A percentile compares a stretch with the other conserved stretches of the same genome.
Conservation (phyloP, 306 rosid species). For the Fragaria ananassa region DNA sequence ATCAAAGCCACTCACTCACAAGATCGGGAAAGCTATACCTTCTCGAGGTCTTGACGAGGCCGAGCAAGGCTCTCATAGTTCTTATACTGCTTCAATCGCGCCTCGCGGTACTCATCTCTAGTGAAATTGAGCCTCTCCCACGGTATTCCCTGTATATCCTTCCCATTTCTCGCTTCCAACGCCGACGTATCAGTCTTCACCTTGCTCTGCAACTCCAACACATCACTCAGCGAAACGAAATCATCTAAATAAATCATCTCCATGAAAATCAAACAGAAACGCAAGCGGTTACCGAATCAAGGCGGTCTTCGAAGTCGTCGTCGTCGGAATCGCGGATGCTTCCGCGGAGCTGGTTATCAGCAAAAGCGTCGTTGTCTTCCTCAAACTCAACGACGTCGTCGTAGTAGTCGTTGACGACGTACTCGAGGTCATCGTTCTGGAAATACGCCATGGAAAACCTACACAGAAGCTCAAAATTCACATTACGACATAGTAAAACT, state of each 20-base stretch:
- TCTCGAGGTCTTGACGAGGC: slow-evolving; percentile 50
- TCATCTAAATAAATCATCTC: not conserved
- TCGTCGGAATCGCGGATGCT: not conserved
- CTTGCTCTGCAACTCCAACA: slow-evolving; percentile 36
- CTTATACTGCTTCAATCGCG: slow-evolving; percentile 71
- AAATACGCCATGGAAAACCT: slow-evolving; percentile 57
- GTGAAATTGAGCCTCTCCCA: slow-evolving; percentile 83
- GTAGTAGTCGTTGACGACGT: slow-evolving; percentile 39
- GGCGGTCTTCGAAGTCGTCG: not conserved
- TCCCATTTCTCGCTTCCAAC: slow-evolving; percentile 72
- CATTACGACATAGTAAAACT: not conserved
- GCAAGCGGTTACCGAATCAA: too few species aligned
- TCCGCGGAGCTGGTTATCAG: slow-evolving; percentile 23
- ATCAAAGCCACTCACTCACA: not conserved
- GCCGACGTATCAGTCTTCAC: slow-evolving; percentile 78
- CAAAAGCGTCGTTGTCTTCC: slow-evolving; percentile 30
- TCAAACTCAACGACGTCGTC: slow-evolving; percentile 50
- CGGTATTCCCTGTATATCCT: slow-evolving; percentile 87
- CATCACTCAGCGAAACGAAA: not conserved
- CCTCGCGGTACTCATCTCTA: slow-evolving; percentile 70
- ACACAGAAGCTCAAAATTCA: not conserved
- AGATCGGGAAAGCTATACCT: slow-evolving; percentile 30
- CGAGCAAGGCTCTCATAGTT: slow-evolving; percentile 66
- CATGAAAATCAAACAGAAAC: too few species aligned
- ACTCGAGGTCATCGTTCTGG: slow-evolving; percentile 66